Evolutionary conservation across 2,329 filamentous ascomycete genomes (phyloP), one percentile per base, ranked within the genome.

Genomic region (Claviceps sp.): DNA sequence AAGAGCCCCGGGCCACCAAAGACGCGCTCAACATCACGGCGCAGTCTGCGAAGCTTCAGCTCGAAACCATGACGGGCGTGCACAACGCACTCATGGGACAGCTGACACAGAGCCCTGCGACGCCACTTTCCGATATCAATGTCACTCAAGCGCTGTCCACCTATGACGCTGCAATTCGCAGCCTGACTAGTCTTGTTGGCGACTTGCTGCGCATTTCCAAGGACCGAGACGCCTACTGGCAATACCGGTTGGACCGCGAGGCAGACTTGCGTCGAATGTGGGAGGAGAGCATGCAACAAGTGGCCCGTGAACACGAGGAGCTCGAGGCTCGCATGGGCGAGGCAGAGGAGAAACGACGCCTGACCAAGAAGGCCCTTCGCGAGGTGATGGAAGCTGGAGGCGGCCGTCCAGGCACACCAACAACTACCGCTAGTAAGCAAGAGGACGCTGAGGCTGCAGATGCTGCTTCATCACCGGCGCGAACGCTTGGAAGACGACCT

Each of bases 281-380:
- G 93, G 93, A 98, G 69, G 93, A 98, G 62, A 97, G 90, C 68
- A 96, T 98, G 93, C 89, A 93, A 9, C 84, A 90, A 61, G 86
- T 98, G n/a, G 93, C 90, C 18, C 83, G 82, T 52, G 93, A 98
- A 65, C 93, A 98, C 61, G 93, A 97, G 67, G 80, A 89, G 50
- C 77, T 98, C 1, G 88, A 97, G 64, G 87, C 81, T 38, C 85
- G 84, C 53, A 86, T 96, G 55, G 88, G 87, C 45, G 87, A 95
- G 67, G 87, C 89, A 1, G 91, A 97, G 66, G 79, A 86, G 63
- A 97, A 95, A 74, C 81, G 89, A 53, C 90, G 86, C 65, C 78
- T 86, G 56, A 93, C 93, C 3, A 97, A 95, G 73, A 83, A 85
- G 56, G 90, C 89, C 2, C 76, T 98, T 24, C 86, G 86, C 54